Evolutionary conservation across 2,329 filamentous ascomycete genomes (phyloP), one percentile per base, ranked within the genome.

Genomic region (Daldinia eschscholtzii): DNA sequence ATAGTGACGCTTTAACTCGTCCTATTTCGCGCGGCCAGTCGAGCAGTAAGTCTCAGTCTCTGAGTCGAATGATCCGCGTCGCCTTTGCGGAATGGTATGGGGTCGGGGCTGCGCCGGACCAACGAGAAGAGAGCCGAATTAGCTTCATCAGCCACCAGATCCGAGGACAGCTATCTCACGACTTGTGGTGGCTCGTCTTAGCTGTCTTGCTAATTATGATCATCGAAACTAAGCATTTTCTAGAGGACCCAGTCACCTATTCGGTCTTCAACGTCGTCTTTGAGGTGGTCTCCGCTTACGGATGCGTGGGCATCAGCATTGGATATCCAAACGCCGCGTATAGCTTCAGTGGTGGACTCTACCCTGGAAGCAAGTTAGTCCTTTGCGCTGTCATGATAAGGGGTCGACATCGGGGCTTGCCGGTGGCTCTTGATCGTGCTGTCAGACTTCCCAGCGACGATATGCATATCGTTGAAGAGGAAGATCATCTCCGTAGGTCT

Each of bases 171-270:
- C 81, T 91, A 2, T 86, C 87, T 7, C 88, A 91, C 75, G 89
- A 91, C 72, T 80, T 91, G 10, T 91, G 88, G 89, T 89, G 86
- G 83, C 83, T 91, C 13, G 84, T 87, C 1, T 76, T 90, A 0
- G 87, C 87, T 0, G 83, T 89, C 4, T 81, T 90, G n/a, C 79
- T 88, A 28, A 89, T 91, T 65, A 82, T 84, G 30, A 85, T 86
- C 63, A 87, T 88, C 55, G 88, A 91, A 75, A 86, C 85, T 0
- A 78, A 80, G 9, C 83, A 87, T 62, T 88, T 88, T 65, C 77
- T 83, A 1, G 75, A 78, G 18, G 83, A 89, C 63, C 87, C 87
- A 0, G 78, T 81, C n/a, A 84, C 75, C 39, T 88, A 84, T 75
- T 85, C 84, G 30, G 86, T 88, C 2, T 89, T 89, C 76, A 89